Evolutionary conservation across 2,329 filamentous ascomycete species (phyloP).

Genomic region (Colletotrichum orbiculare): DNA sequence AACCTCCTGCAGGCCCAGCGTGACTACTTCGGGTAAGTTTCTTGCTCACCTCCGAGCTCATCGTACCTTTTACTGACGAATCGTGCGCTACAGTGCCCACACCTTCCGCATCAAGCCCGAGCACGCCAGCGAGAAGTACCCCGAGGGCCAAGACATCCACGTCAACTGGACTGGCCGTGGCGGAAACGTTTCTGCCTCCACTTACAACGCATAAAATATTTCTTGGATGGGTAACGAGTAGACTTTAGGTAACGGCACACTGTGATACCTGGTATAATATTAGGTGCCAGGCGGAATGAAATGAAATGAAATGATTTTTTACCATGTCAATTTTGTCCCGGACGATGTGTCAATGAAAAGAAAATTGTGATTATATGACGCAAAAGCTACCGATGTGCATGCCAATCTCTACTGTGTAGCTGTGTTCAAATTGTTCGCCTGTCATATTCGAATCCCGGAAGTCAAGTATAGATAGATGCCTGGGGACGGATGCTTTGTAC

Average conservation of each 20-base stretch:
- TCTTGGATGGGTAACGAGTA: slow-evolving; percentile 29
- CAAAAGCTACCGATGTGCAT: too few relatives aligned
- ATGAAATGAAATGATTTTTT: slow-evolving; percentile 35
- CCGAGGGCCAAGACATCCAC: slow-evolving; percentile 88
- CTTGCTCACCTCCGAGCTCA: too few relatives aligned
- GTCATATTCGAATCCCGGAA: too few relatives aligned
- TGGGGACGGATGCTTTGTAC: too few relatives aligned
- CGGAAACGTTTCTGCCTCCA: slow-evolving; percentile 96
- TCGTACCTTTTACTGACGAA: neutral
- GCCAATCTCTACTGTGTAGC: too few relatives aligned
- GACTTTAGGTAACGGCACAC: slow-evolving; percentile 32
- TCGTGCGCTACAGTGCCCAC: slow-evolving; percentile 69
- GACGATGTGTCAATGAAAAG: neutral
- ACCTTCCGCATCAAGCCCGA: slow-evolving; percentile 91
- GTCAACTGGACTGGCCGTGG: slow-evolving; percentile 99
- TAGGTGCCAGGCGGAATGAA: slow-evolving; percentile 28
- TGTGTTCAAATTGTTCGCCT: too few relatives aligned
- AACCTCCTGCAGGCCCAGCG: slow-evolving; percentile 99
- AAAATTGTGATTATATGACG: neutral
- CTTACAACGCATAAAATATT: slow-evolving; percentile 86
- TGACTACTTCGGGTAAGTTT: slow-evolving; percentile 83
- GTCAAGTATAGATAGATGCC: too few relatives aligned
- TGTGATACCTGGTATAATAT: slow-evolving; percentile 35
- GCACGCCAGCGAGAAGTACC: slow-evolving; percentile 80
- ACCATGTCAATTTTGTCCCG: slow-evolving; percentile 10